Evolutionary conservation across 306 rosid genomes (phyloP).

Genomic region (Senna tora): DNA sequence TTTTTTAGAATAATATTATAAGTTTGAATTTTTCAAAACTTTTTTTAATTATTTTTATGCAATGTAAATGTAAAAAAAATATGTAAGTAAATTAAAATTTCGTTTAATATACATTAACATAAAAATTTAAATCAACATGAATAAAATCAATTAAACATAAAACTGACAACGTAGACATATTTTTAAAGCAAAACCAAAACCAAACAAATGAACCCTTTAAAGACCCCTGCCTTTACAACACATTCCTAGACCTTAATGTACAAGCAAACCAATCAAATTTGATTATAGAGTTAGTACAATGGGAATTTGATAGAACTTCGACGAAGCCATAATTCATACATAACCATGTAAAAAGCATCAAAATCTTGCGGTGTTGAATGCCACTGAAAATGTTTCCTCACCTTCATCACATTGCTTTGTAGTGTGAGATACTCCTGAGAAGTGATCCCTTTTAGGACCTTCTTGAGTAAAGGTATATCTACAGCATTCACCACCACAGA

Average conservation of each 20-base stretch:
- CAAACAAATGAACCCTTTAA: too few species aligned
- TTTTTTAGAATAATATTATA: too few species aligned
- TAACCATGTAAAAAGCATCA: slow-evolving; percentile 84
- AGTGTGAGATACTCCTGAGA: slow-evolving; percentile 45
- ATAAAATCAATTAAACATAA: too few species aligned
- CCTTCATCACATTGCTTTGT: slow-evolving; percentile 18
- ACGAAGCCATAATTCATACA: slow-evolving; percentile 89
- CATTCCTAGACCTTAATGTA: neutral
- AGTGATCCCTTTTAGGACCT: slow-evolving; percentile 58
- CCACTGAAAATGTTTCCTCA: slow-evolving; percentile 81
- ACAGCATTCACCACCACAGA: slow-evolving; percentile 42
- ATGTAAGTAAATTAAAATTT: too few species aligned
- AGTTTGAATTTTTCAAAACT: too few species aligned
- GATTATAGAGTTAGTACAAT: slow-evolving; percentile 13
- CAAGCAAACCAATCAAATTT: neutral
- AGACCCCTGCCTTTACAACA: too few species aligned
- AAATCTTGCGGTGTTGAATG: slow-evolving; percentile 62
- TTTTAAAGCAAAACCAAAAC: too few species aligned
- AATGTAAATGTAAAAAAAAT: too few species aligned
- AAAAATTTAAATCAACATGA: too few species aligned
- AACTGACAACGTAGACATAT: too few species aligned
- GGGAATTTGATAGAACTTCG: slow-evolving; percentile 53
- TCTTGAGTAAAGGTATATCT: slow-evolving; percentile 70
- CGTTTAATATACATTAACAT: too few species aligned
- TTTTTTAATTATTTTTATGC: too few species aligned